A percentile compares a stretch with the other conserved stretches of the same genome.
phyloP scores from a whole-genome alignment of 2,329 filamentous ascomycete genomes.

The Ophiostoma pallidulum region DNA sequence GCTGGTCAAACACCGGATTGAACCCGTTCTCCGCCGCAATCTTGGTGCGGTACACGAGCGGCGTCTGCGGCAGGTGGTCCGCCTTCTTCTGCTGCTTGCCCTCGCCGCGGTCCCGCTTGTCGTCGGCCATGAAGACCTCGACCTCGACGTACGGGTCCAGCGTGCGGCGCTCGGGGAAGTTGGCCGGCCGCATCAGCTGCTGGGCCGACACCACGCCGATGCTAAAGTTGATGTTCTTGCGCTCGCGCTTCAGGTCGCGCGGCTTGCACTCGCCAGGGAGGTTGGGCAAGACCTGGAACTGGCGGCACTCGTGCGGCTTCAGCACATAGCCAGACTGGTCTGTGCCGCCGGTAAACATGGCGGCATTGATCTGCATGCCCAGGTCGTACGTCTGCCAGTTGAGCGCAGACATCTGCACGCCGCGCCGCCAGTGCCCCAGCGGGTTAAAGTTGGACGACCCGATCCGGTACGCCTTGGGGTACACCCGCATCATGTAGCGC shows the following conservation, averaged over 20 bases:
- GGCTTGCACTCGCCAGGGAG: slow-evolving; percentile 36
- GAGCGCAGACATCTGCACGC: slow-evolving; percentile 93
- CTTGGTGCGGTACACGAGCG: slow-evolving; percentile 53
- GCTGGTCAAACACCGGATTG: slow-evolving; percentile 78
- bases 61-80: slow-evolving; percentile 9
- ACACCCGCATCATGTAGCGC: slow-evolving; percentile 85
- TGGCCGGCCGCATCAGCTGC: slow-evolving; percentile 75
- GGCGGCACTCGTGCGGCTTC: slow-evolving; percentile 78
- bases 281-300: slow-evolving; percentile 52
- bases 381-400: slow-evolving; percentile 99
- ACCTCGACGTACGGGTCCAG: slow-evolving; percentile 93
- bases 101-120: slow-evolving; percentile 81
- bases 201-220: slow-evolving; percentile 91
- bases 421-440: slow-evolving; percentile 83
- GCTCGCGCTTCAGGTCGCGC: slow-evolving; percentile 56
- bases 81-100: slow-evolving; percentile 63
- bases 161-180: slow-evolving; percentile 43
- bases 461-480: slow-evolving; percentile 73
- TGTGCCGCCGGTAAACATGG: slow-evolving; percentile 87
- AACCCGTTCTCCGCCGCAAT: slow-evolving; percentile 85
- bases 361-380: slow-evolving; percentile 91
- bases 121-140: slow-evolving; percentile 88
- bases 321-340: slow-evolving; percentile 88
- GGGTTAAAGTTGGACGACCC: slow-evolving; percentile 92
- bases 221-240: slow-evolving; percentile 73